Conservation (phyloP, 805 yeast genomes). For the Candida nemodendra region DNA sequence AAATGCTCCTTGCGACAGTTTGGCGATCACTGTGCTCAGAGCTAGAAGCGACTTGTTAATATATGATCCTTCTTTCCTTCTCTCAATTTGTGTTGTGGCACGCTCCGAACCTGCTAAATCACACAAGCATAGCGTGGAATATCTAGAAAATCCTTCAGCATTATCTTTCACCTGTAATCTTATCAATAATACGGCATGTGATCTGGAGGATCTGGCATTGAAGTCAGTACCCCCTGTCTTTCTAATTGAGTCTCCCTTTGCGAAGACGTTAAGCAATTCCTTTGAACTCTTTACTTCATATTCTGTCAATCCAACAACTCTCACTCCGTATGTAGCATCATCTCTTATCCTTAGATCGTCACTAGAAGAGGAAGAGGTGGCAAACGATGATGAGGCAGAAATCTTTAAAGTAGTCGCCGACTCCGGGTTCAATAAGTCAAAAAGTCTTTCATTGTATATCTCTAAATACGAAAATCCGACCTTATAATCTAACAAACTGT, state of each 20-base stretch:
- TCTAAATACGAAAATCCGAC: conserved; percentile 75
- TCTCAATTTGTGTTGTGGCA: conserved; percentile 70
- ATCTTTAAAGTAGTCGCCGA: conserved; percentile 22
- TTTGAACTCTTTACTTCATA: conserved; percentile 53
- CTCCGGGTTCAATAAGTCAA: conserved; percentile 61
- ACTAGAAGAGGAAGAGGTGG: conserved; percentile 2
- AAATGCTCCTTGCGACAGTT: conserved; percentile 43
- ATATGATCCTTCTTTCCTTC: conserved; percentile 91
- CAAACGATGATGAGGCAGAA: conserved; percentile 8
- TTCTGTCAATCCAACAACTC: conserved; percentile 71
- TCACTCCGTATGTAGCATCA: conserved; percentile 67
- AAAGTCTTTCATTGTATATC: conserved; percentile 84
- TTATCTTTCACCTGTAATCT: conserved; percentile 48
- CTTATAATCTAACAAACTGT: conserved; percentile 34
- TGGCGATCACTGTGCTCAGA: conserved; percentile 87
- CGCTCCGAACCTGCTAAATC: conserved; percentile 97
- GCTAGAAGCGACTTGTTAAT: conserved; percentile 91
- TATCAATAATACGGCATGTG: conserved; percentile 85
- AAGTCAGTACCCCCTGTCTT: conserved; percentile 87
- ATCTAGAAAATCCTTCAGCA: conserved; percentile 36
- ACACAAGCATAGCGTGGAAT: conserved; percentile 76
- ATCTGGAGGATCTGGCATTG: conserved; percentile 82
- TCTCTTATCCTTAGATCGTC: conserved; percentile 77
- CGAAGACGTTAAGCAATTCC: conserved; percentile 60
- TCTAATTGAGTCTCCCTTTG: conserved; percentile 69